phyloP scores from a whole-genome alignment of 495 filamentous ascomycete genomes.

The Penicilliopsis zonata region DNA sequence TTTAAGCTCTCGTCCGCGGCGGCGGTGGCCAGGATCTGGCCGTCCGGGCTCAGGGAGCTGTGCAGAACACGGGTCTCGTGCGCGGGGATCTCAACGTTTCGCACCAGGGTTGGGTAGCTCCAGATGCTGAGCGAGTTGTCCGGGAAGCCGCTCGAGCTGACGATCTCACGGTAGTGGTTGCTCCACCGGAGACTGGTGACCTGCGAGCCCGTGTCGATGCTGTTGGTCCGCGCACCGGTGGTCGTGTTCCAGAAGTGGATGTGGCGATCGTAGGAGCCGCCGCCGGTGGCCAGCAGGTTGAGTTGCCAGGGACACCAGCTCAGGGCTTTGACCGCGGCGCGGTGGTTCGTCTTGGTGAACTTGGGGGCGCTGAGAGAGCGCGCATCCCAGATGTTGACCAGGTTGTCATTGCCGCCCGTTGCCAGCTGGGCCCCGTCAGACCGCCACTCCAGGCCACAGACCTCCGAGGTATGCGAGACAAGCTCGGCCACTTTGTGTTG shows the following conservation, averaged over 20 bases:
- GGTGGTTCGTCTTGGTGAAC: constrained; percentile 99
- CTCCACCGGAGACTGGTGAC: constrained; percentile 94
- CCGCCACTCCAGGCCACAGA: constrained; percentile 96
- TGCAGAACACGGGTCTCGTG: constrained; percentile 95
- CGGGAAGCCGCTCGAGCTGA: constrained; percentile 94
- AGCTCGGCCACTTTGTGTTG: constrained; percentile 97
- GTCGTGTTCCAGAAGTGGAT: constrained; percentile 99
- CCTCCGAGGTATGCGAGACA: constrained; percentile 89
- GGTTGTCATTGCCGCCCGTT: constrained; percentile 95
- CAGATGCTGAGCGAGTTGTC: constrained; percentile 97
- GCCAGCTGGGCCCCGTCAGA: constrained; percentile 92
- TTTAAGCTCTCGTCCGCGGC: constrained; percentile 95
- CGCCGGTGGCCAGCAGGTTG: constrained; percentile 92
- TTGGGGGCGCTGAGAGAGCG: constrained; percentile 85
- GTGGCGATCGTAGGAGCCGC: constrained; percentile 90
- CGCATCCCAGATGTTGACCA: constrained; percentile 98
- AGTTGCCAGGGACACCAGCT: constrained; percentile 99
- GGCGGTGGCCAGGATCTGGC: constrained; percentile 92
- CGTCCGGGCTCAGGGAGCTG: constrained; percentile 88
- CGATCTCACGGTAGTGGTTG: constrained; percentile 93
- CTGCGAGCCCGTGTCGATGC: constrained; percentile 95
- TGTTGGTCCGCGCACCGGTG: constrained; percentile 92
- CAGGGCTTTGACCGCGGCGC: constrained; percentile 93
- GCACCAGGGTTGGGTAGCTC: constrained; percentile 93
- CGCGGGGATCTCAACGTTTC: constrained; percentile 97